A percentile compares a stretch with the other conserved stretches of the same genome.
phyloP scores from a whole-genome alignment of 768 basidiomycete species.

The Boletus huronensis region DNA sequence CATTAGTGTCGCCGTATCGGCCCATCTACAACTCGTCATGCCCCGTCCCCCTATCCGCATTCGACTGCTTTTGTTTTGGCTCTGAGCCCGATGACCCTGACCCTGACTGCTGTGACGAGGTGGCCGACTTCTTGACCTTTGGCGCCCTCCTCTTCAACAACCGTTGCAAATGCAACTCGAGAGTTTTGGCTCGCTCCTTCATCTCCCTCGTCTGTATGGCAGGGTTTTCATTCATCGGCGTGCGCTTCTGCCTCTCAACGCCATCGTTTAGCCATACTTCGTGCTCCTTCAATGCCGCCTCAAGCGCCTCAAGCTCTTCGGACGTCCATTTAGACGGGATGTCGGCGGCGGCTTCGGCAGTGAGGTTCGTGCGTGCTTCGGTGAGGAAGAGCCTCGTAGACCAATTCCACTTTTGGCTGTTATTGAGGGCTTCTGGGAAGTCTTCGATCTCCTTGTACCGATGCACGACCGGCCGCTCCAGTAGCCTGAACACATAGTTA shows the following conservation, averaged over 20 bases:
- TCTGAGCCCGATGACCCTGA: conserved; percentile 17
- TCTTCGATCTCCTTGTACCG: conserved; percentile 88
- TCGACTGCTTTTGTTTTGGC: conserved; percentile 13
- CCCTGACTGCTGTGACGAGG: conserved; percentile 19
- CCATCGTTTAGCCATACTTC: conserved; percentile 80
- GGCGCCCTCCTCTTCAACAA: conserved; percentile 67
- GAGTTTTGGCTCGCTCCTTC: conserved; percentile 73
- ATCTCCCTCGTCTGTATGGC: conserved; percentile 85
- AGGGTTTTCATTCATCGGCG: conserved; percentile 75
- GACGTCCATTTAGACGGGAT: conserved; percentile 77
- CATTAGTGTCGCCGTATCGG: background rate
- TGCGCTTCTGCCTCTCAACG: conserved; percentile 78
- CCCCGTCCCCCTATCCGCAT: conserved; percentile 16
- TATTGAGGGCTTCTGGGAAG: conserved; percentile 80
- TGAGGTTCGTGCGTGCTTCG: conserved; percentile 74
- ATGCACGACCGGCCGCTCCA: conserved; percentile 79
- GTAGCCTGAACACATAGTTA: conserved; percentile 41
- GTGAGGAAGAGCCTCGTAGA: conserved; percentile 80
- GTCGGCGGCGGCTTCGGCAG: conserved; percentile 55
- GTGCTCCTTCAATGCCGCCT: conserved; percentile 72
- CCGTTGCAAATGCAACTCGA: conserved; percentile 73
- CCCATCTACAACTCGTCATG: conserved; percentile 31
- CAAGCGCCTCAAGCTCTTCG: conserved; percentile 80
- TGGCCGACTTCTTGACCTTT: conserved; percentile 49
- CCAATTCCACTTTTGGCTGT: conserved; percentile 86